Conservation (phyloP, 441 rosid genomes). For the Pelargonium australe region DNA sequence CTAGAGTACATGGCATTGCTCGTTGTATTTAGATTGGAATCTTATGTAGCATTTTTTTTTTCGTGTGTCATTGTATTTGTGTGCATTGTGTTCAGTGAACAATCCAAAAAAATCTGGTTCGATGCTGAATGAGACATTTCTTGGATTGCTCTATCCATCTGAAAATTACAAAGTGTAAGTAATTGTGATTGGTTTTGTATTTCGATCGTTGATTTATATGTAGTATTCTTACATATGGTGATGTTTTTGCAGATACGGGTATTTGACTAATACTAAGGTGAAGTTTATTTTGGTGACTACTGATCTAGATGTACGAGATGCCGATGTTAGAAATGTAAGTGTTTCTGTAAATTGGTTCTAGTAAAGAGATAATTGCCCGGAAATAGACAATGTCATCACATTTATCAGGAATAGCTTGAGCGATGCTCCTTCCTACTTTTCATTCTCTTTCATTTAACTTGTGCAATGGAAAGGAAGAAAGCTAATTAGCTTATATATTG, state of each 20-base stretch:
- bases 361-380: neutral
- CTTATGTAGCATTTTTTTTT: neutral
- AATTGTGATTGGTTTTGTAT: neutral
- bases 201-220: neutral
- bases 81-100: constrained; percentile 46
- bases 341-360: neutral
- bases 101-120: constrained; percentile 84
- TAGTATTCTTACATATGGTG: constrained; percentile 2
- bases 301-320: constrained; percentile 82
- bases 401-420: neutral
- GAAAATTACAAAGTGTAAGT: constrained; percentile 92
- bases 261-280: constrained; percentile 91
- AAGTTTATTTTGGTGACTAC: constrained; percentile 81
- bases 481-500: too few species aligned
- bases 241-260: constrained; percentile 53
- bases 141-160: constrained; percentile 82
- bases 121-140: constrained; percentile 70
- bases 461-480: too few species aligned
- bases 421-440: too few species aligned
- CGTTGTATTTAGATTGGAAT: neutral
- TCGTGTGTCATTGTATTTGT: neutral
- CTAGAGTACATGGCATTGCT: too few species aligned
- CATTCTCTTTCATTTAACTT: too few species aligned
- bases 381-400: neutral
- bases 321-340: constrained; percentile 82